These are phyloP conservation scores for Strobilomyces echinocephalus DNA, from an alignment of 768 basidiomycete species.

Conservation along the genomic window DNA sequence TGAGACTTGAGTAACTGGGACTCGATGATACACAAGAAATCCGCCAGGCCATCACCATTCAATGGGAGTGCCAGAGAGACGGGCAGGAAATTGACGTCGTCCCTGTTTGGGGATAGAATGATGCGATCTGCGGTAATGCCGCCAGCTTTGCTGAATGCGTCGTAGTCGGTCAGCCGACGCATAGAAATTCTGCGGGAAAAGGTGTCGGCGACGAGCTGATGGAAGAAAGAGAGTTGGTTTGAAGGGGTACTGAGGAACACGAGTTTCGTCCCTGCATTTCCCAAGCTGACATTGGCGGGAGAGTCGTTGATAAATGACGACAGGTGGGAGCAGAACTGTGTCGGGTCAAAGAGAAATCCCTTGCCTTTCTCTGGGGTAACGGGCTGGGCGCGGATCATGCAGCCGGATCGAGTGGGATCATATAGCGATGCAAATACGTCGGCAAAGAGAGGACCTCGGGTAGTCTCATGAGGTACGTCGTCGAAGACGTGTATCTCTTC, in stretches of 20 bases:
- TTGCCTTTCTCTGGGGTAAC: slow-evolving; percentile 54
- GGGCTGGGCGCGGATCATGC: slow-evolving; percentile 50
- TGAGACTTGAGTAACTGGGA: slow-evolving; percentile 75
- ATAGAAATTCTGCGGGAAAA: slow-evolving; percentile 50
- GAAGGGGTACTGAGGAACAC: slow-evolving; percentile 51
- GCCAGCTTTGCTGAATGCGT: slow-evolving; percentile 69
- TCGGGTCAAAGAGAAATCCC: slow-evolving; percentile 42
- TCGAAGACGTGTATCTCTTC: slow-evolving; percentile 68
- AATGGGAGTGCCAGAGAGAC: slow-evolving; percentile 57
- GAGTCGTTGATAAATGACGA: slow-evolving; percentile 24
- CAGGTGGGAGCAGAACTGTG: slow-evolving; percentile 43
- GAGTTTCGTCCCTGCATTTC: slow-evolving; percentile 35
- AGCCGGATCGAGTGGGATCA: slow-evolving; percentile 32
- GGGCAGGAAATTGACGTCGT: slow-evolving; percentile 40
- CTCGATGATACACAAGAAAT: slow-evolving; percentile 75
- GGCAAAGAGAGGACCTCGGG: slow-evolving; percentile 63
- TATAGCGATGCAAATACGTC: slow-evolving; percentile 65
- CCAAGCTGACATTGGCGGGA: slow-evolving; percentile 23
- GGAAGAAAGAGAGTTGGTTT: slow-evolving; percentile 42
- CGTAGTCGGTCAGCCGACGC: slow-evolving; percentile 64
- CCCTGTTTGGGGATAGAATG: slow-evolving; percentile 50
- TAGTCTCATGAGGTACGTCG: slow-evolving; percentile 61
- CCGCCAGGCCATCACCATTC: slow-evolving; percentile 46
- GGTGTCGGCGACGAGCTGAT: slow-evolving; percentile 51
- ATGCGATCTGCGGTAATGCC: slow-evolving; percentile 68